These are phyloP conservation scores for Clathrus columnatus DNA, from an alignment of 768 basidiomycete species.

Conservation along the genomic window DNA sequence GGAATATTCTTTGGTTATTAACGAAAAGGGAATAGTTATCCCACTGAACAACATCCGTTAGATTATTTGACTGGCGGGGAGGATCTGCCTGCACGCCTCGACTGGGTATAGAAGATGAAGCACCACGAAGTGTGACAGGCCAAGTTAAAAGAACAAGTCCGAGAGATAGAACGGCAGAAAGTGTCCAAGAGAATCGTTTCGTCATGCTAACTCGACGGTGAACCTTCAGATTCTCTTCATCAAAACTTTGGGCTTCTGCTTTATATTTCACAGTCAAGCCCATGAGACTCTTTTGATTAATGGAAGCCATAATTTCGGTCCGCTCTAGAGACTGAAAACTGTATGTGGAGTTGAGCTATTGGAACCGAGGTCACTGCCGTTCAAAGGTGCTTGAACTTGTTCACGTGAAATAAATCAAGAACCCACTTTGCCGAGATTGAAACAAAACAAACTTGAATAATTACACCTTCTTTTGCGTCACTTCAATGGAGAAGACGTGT, in stretches of 20 bases:
- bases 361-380: no score
- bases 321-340: not conserved
- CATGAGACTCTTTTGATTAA: not conserved
- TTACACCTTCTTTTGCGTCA: no score
- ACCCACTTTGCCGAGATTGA: no score
- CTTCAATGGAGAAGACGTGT: no score
- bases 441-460: no score
- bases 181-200: not conserved
- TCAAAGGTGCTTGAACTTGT: no score
- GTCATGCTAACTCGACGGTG: not conserved
- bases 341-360: no score
- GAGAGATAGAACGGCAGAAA: not conserved
- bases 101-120: not conserved
- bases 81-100: not conserved
- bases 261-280: not conserved
- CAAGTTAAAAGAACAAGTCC: conserved; percentile 2
- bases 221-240: not conserved
- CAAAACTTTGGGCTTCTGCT: not conserved
- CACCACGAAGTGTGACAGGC: not conserved
- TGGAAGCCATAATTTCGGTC: conserved; percentile 2
- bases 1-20: conserved; percentile 59
- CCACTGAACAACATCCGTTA: conserved; percentile 37
- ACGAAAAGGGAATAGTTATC: conserved; percentile 68
- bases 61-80: conserved; percentile 7
- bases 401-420: no score